Percentiles rank a stretch among this genome's conserved stretches.
Evolutionary conservation across 768 basidiomycete species (phyloP).

Genomic region (Macrolepiota albuminosa): DNA sequence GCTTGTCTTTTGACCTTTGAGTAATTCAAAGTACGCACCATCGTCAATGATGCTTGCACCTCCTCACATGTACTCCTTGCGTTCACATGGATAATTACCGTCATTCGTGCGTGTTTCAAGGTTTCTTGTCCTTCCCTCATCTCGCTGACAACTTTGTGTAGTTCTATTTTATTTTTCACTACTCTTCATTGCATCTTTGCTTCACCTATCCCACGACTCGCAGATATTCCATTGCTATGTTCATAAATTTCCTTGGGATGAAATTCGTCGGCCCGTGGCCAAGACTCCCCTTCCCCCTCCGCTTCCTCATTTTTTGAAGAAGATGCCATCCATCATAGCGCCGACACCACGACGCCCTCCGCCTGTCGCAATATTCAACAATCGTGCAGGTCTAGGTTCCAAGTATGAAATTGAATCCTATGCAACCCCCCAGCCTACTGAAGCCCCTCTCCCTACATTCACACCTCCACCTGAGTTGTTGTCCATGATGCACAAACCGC

Average conservation of each 20-base stretch:
- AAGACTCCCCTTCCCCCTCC: constrained; percentile 18
- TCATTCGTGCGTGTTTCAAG: constrained; percentile 30
- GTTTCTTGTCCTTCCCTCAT: neutral
- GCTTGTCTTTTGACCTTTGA: neutral
- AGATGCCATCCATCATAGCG: constrained; percentile 37
- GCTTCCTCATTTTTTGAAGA: constrained; percentile 29
- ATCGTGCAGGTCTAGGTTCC: constrained; percentile 32
- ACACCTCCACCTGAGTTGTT: constrained; percentile 13
- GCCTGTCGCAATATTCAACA: constrained; percentile 31
- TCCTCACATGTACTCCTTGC: constrained; percentile 54
- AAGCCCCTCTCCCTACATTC: constrained; percentile 16
- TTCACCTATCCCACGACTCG: constrained; percentile 38
- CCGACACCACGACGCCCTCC: constrained; percentile 36
- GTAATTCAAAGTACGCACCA: neutral
- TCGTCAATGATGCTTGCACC: constrained; percentile 31
- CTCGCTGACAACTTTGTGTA: constrained; percentile 20
- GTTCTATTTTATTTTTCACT: constrained; percentile 57
- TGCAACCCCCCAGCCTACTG: constrained; percentile 22
- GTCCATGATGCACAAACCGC: constrained; percentile 7
- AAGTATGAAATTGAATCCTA: constrained; percentile 49
- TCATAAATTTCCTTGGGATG: constrained; percentile 37
- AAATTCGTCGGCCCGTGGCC: constrained; percentile 17
- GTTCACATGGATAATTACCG: constrained; percentile 37
- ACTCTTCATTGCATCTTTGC: constrained; percentile 39
- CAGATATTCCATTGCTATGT: constrained; percentile 49